These are phyloP conservation scores for Coemansia sp. DNA, from an alignment of 192 early-diverging fungal genomes.

Conservation along the genomic window DNA sequence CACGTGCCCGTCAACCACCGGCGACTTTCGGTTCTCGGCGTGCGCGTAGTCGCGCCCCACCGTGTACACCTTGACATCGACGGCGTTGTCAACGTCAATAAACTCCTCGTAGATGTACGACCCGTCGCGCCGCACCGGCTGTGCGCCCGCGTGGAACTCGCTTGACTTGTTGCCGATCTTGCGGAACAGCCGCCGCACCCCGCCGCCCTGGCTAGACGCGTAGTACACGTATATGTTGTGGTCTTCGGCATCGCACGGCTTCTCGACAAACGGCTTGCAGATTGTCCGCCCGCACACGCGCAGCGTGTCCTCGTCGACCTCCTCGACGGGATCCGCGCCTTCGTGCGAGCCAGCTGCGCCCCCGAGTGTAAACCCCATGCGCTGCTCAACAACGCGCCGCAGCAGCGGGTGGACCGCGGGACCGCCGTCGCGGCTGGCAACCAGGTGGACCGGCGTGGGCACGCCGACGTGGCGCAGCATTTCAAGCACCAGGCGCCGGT, in stretches of 20 bases:
- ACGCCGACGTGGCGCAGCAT: slow-evolving; percentile 77
- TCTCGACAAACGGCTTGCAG: slow-evolving; percentile 95
- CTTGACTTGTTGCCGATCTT: slow-evolving; percentile 95
- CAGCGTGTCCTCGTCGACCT: slow-evolving; percentile 67
- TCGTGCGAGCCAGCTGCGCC: neutral
- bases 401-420: slow-evolving; percentile 56
- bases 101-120: slow-evolving; percentile 96
- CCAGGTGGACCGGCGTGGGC: slow-evolving; percentile 73
- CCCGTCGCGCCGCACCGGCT: slow-evolving; percentile 63
- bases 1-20: slow-evolving; percentile 94
- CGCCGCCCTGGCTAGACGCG: slow-evolving; percentile 72
- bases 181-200: slow-evolving; percentile 71
- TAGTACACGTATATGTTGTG: slow-evolving; percentile 99
- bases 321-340: slow-evolving; percentile 9
- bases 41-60: slow-evolving; percentile 85
- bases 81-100: slow-evolving; percentile 88
- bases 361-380: slow-evolving; percentile 50
- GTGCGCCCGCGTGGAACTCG: slow-evolving; percentile 73
- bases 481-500: slow-evolving; percentile 81
- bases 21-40: slow-evolving; percentile 95
- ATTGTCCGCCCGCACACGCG: slow-evolving; percentile 63
- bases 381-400: slow-evolving; percentile 53
- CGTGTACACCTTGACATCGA: slow-evolving; percentile 97
- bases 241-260: slow-evolving; percentile 92
- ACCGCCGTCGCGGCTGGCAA: slow-evolving; percentile 68